Evolutionary conservation across 192 early-diverging fungal species (phyloP).

Genomic region (Nowakowskiella sp.): DNA sequence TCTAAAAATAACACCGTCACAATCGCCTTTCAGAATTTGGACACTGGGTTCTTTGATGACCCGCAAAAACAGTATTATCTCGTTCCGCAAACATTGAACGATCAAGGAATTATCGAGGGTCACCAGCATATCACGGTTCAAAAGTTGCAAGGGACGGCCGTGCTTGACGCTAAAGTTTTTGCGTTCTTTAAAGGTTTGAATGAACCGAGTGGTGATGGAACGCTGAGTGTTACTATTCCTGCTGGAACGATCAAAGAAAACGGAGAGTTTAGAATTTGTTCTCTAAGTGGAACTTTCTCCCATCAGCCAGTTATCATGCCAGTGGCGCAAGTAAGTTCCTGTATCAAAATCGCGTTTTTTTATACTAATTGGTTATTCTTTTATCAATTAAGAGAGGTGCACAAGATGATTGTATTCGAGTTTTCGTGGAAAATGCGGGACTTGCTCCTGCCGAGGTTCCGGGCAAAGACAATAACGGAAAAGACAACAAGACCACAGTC

Average conservation of each 20-base stretch:
- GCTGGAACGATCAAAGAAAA: conserved; percentile 21
- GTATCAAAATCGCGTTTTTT: too few relatives aligned
- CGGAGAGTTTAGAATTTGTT: conserved; percentile 25
- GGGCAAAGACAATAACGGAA: too few relatives aligned
- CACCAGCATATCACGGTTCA: conserved; percentile 41
- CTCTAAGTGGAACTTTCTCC: conserved; percentile 21
- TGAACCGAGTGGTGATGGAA: conserved; percentile 17
- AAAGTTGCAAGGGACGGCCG: not conserved
- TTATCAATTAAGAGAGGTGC: too few relatives aligned
- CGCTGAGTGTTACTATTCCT: conserved; percentile 22
- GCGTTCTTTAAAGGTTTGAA: conserved; percentile 37
- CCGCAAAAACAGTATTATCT: conserved; percentile 20
- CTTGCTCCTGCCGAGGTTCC: too few relatives aligned
- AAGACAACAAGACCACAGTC: too few relatives aligned
- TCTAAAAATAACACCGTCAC: conserved; percentile 13
- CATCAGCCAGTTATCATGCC: conserved; percentile 36
- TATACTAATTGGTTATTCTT: too few relatives aligned
- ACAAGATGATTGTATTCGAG: conserved; percentile 38
- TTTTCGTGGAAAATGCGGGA: too few relatives aligned
- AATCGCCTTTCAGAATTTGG: conserved; percentile 20
- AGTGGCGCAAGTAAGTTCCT: too few relatives aligned
- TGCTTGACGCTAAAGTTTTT: conserved; percentile 20
- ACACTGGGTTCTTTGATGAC: conserved; percentile 34
- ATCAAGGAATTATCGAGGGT: conserved; percentile 26
- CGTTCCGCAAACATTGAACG: conserved; percentile 1